Conservation (phyloP, 2,329 filamentous ascomycete species). For the Sclerotinia minor region DNA sequence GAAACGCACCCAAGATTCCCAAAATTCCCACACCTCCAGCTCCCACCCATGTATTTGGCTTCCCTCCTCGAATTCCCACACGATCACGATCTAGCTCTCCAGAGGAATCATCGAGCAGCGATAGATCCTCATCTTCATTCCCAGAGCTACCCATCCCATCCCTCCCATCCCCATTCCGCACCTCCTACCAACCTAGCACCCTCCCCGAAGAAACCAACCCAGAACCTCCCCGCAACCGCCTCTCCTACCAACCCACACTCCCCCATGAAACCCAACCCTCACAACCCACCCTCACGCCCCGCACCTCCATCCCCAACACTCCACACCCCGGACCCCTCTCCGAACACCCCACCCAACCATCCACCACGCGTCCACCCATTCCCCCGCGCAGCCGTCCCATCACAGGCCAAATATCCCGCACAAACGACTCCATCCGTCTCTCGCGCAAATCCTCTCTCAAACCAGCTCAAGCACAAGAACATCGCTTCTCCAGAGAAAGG, state of each 20-base stretch:
- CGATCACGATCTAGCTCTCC: slow-evolving; percentile 1
- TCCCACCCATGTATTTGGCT: slow-evolving; percentile 9
- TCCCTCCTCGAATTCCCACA: neutral
- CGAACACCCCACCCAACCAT: neutral
- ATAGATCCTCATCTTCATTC: neutral
- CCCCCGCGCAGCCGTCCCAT: neutral
- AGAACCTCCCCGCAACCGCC: neutral
- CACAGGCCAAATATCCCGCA: slow-evolving; percentile 2
- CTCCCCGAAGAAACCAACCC: neutral
- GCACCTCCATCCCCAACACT: neutral
- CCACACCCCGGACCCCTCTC: slow-evolving; percentile 2
- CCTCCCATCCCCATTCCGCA: neutral
- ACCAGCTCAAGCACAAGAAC: neutral
- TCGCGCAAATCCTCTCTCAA: slow-evolving; percentile 1
- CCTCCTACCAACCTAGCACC: slow-evolving; percentile 2
- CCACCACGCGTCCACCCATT: neutral
- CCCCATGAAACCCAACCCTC: neutral
- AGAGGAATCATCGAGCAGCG: neutral
- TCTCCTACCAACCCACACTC: neutral
- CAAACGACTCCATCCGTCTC: slow-evolving; percentile 18
- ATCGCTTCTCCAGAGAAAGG: neutral
- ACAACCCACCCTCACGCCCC: neutral
- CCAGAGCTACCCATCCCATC: neutral
- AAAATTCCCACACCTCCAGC: slow-evolving; percentile 1
- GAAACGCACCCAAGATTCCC: neutral